Evolutionary conservation across 2,329 filamentous ascomycete species (phyloP).

Genomic region (Furcasterigmium sp.): DNA sequence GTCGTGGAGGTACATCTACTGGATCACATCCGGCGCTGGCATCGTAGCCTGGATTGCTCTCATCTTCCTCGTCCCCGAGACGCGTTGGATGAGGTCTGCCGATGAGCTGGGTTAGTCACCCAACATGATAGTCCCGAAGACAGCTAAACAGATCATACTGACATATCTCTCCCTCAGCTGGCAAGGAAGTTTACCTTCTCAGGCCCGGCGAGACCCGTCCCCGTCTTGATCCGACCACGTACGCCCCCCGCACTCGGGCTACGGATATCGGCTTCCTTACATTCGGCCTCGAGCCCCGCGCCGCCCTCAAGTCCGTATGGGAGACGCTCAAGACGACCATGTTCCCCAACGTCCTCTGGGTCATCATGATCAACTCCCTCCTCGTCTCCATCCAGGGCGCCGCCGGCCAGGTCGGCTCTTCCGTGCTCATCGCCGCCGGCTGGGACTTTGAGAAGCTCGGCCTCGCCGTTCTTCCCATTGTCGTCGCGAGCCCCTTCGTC

Average conservation of each 20-base stretch:
- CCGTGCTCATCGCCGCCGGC: conserved; percentile 14
- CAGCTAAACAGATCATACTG: background rate
- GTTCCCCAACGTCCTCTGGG: conserved; percentile 28
- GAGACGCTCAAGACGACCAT: conserved; percentile 24
- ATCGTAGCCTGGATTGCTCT: conserved; percentile 25
- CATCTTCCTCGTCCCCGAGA: conserved; percentile 29
- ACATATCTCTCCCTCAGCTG: conserved; percentile 4
- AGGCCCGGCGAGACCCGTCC: conserved; percentile 12
- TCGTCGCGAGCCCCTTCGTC: conserved; percentile 11
- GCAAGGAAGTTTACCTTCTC: conserved; percentile 12
- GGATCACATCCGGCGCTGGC: conserved; percentile 22
- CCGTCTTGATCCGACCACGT: conserved; percentile 9
- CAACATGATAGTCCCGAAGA: no score
- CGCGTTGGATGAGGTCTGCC: conserved; percentile 23
- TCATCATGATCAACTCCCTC: conserved; percentile 22
- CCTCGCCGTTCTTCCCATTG: conserved; percentile 13
- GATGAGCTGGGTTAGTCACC: conserved; percentile 20
- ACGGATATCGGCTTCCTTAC: conserved; percentile 27
- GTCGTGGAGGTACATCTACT: conserved; percentile 30
- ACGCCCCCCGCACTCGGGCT: conserved; percentile 19
- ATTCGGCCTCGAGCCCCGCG: conserved; percentile 20
- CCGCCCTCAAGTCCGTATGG: conserved; percentile 15
- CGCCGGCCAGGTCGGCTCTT: conserved; percentile 17
- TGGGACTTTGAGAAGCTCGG: conserved; percentile 24
- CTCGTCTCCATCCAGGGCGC: conserved; percentile 24